phyloP scores from a whole-genome alignment of 371 early-diverging fungal genomes.

The Mucor piriformis region DNA sequence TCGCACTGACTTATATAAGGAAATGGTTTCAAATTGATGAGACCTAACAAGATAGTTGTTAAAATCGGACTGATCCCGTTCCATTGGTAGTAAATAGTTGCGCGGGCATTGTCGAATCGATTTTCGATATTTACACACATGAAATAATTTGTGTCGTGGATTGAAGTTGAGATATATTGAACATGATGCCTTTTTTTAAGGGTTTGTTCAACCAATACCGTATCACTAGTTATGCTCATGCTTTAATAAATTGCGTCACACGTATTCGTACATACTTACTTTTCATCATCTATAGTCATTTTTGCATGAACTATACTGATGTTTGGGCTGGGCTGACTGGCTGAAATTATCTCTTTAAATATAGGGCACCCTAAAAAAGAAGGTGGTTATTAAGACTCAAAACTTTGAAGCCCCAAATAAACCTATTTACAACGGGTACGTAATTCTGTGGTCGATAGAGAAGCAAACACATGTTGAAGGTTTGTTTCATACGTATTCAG shows the following conservation, averaged over 20 bases:
- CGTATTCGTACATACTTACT: background rate
- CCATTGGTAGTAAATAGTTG: constrained; percentile 28
- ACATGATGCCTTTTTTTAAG: constrained; percentile 5
- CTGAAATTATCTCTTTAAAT: constrained; percentile 4
- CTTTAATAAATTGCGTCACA: background rate
- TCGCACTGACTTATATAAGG: constrained; percentile 14
- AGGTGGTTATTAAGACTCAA: background rate
- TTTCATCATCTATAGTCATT: background rate
- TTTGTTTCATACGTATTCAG: background rate
- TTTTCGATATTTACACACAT: constrained; percentile 8
- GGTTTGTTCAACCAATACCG: constrained; percentile 1
- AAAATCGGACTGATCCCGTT: background rate
- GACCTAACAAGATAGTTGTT: background rate
- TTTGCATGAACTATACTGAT: constrained; percentile 14
- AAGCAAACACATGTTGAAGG: constrained; percentile 2
- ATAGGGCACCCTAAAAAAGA: constrained; percentile 18
- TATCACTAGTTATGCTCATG: background rate
- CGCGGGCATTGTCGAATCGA: constrained; percentile 21
- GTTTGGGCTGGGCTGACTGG: background rate
- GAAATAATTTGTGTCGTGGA: constrained; percentile 3
- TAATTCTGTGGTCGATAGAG: constrained; percentile 3
- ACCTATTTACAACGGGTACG: constrained; percentile 11
- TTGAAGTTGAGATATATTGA: constrained; percentile 9
- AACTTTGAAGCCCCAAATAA: too few species aligned
- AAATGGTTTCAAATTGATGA: background rate